Base-by-base conservation (phyloP, 1,284 basidiomycete genomes). In the Puccinia sorghi region DNA sequence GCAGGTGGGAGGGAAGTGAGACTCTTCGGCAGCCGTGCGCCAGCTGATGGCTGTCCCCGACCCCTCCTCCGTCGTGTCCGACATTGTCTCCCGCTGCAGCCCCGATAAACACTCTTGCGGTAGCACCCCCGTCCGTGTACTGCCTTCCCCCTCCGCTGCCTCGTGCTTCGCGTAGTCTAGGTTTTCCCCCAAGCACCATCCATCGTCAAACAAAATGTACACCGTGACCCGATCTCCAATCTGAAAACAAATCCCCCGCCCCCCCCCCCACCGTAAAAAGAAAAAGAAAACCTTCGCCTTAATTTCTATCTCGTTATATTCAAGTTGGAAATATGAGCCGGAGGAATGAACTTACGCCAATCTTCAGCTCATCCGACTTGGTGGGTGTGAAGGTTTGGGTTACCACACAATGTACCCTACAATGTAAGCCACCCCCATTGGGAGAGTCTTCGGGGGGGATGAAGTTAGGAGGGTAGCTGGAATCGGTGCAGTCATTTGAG, bases 171-270 rank as follows among this genome's bases (percentile, higher is more conserved):
- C 54, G 20, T 59, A 54, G 22, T 78, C 57, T 13, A 71, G 43
- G 41, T 78, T 78, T 17, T 57, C 27, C 22, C 76, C 76, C 12
- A 78, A 37, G 71, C 76, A 78, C 76, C 76, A 78, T n/a, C 76
- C 76, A 39, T 78, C 76, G 43, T 78, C 76, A 63, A 69, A 78
- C 1, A 78, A 41, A 27, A 78, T 57, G 32, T 63, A 54, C 7
- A 78, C 48, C 13, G 22, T 39, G 43, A 78, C 76, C 37, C 67
- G 76, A 15, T 78, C 67, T 17, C 76, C 76, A 41, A 69, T 48
- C 76, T 78, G 11, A 11, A 50, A 0, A 2, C 32, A n/a, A 27
- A 32, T 32, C 32, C 32, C 32, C 32, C 32, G 32, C 32, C 2
- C 32, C n/a, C n/a, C n/a, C 25, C 25, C 25, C 3, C 50, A 56